A percentile compares a stretch with the other conserved stretches of the same genome.
phyloP scores from a whole-genome alignment of 208 protist genomes.

The Zelonia costaricensis region DNA sequence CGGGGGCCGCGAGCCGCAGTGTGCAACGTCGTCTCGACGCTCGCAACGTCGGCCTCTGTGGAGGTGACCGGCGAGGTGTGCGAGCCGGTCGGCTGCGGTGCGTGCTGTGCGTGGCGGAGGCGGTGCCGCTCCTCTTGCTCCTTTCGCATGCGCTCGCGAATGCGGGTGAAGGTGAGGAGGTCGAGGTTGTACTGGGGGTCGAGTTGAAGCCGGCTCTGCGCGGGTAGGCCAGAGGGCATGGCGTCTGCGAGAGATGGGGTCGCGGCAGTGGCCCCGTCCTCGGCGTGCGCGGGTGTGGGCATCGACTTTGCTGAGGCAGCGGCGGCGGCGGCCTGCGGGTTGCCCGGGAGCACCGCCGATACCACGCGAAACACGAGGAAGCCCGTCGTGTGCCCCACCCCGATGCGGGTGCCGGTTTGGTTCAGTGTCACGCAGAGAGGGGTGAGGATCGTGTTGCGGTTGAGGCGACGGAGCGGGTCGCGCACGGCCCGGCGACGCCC shows the following conservation, averaged over 20 bases:
- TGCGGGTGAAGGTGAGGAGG: conserved; percentile 25
- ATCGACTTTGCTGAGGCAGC: not conserved
- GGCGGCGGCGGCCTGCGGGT: not conserved
- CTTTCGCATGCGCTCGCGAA: conserved; percentile 23
- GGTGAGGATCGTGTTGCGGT: conserved; percentile 1
- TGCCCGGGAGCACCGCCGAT: not conserved
- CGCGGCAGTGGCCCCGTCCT: not conserved
- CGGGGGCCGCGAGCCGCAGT: not conserved
- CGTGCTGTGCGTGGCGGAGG: not conserved
- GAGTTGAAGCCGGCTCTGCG: conserved; percentile 25
- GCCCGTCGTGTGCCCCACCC: conserved; percentile 65
- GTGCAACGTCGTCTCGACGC: not conserved
- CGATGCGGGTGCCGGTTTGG: conserved; percentile 63
- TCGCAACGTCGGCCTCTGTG: not conserved
- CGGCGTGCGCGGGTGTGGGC: not conserved
- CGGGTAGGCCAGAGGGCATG: not conserved
- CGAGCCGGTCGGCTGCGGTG: not conserved
- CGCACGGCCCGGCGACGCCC: too few relatives aligned
- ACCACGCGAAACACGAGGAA: conserved; percentile 68
- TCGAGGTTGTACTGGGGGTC: conserved; percentile 46
- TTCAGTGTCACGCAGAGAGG: conserved; percentile 66
- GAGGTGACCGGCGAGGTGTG: too few relatives aligned
- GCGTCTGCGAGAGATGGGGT: not conserved
- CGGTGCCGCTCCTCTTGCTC: conserved; percentile 2
- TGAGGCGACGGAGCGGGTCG: not conserved